A percentile compares a stretch with the other conserved stretches of the same genome.
These are phyloP conservation scores for Podospora tetraspora DNA, from an alignment of 495 filamentous ascomycete species.

Conservation along the genomic window DNA sequence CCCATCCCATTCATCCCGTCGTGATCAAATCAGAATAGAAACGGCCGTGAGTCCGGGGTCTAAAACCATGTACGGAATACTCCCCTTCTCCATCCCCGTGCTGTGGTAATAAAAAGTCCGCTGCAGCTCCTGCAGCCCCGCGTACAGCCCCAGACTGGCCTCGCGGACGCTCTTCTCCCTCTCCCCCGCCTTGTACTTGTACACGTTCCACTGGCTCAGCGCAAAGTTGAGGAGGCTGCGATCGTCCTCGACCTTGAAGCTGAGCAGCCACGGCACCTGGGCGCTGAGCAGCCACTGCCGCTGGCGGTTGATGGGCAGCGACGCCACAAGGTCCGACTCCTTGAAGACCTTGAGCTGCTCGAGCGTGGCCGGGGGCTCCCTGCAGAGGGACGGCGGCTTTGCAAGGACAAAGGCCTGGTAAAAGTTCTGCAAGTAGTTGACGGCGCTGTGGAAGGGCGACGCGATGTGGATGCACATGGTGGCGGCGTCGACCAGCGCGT, in stretches of 20 bases:
- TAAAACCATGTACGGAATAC: slow-evolving; percentile 38
- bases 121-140: slow-evolving; percentile 24
- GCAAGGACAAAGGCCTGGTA: slow-evolving; percentile 44
- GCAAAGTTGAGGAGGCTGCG: slow-evolving; percentile 37
- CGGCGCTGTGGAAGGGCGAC: slow-evolving; percentile 44
- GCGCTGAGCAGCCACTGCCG: slow-evolving; percentile 39
- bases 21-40: slow-evolving; percentile 34
- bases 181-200: slow-evolving; percentile 18
- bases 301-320: slow-evolving; percentile 38
- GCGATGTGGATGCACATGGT: slow-evolving; percentile 53
- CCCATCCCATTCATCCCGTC: neutral
- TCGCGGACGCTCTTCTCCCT: slow-evolving; percentile 18
- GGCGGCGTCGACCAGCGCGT: slow-evolving; percentile 77
- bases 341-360: slow-evolving; percentile 22
- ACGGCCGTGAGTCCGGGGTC: slow-evolving; percentile 39
- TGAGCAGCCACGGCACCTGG: slow-evolving; percentile 43
- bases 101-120: slow-evolving; percentile 22
- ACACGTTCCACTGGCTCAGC: slow-evolving; percentile 29
- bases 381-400: slow-evolving; percentile 41
- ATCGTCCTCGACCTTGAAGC: slow-evolving; percentile 38
- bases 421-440: slow-evolving; percentile 49
- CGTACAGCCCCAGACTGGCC: slow-evolving; percentile 24
- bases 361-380: slow-evolving; percentile 27
- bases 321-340: slow-evolving; percentile 34
- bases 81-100: slow-evolving; percentile 29